Evolutionary conservation across 2,329 filamentous ascomycete species (phyloP), one percentile per base, ranked within the genome.

Genomic region (Aspergillus sp.): DNA sequence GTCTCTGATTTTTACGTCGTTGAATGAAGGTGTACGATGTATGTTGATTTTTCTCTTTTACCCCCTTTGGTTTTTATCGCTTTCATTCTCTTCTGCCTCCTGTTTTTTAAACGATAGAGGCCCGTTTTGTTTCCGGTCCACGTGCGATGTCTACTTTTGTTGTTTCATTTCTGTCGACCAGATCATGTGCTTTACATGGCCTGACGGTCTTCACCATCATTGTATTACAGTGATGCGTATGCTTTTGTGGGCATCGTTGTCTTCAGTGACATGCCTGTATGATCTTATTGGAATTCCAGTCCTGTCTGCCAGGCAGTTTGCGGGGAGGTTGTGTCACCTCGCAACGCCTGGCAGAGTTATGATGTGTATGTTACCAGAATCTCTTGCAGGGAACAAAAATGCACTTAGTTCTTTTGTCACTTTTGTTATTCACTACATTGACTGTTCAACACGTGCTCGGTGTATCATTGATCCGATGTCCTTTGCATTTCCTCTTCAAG

Each of bases 1-100:
- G 66, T 65, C 67, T 71, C 67, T 61, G 22, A 36, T 66, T 64
- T 64, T 61, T 62, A 59, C 64, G 54, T 63, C 65, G 52, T 61
- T 64, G 55, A 60, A 67, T 64, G 63, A 62, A 63, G 59, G 58
- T 66, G 65, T 67, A 65, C 61, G 63, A 62, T 66, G 62, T 59
- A 63, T 61, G 60, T 59, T 59, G 60, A 55, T 57, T 50, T 62
- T 50, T 54, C 55, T 53, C 58, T 55, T 16, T 49, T 52, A 59
- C 55, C 49, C 49, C 49, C 49, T 32, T 32, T 29, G 29, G 22
- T 54, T 54, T 56, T 54, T 52, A 58, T 42, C 16, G 49, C 46
- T 58, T 59, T 62, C 11, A 54, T 51, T 54, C 59, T 45, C 14
- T 51, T 57, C 51, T 55, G 12, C 51, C 51, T 51, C 24, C 47